These are phyloP conservation scores for Styphnolobium japonicum DNA, from an alignment of 306 rosid species.

Conservation along the genomic window DNA sequence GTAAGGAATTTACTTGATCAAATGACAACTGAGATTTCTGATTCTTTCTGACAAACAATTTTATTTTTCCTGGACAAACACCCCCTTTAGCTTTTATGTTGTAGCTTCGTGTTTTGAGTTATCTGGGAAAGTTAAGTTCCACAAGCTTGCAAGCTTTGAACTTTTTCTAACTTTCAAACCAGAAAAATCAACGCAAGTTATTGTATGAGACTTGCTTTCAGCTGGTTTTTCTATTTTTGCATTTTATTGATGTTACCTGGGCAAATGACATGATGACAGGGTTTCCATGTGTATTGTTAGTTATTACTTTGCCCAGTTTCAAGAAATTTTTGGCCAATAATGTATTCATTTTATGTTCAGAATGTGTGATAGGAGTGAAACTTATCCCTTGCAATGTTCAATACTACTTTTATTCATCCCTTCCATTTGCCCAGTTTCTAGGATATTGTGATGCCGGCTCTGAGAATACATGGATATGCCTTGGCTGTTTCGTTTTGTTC, in stretches of 20 bases:
- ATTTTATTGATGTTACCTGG: neutral
- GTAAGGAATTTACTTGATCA: neutral
- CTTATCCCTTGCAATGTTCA: neutral
- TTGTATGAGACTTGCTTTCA: slow-evolving; percentile 17
- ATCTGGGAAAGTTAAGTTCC: slow-evolving; percentile 8
- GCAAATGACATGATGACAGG: slow-evolving; percentile 1
- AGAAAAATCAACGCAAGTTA: neutral
- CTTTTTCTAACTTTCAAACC: neutral
- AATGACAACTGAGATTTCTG: neutral
- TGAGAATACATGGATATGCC: slow-evolving; percentile 41
- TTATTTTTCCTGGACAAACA: too few species aligned
- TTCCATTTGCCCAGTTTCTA: slow-evolving; percentile 10
- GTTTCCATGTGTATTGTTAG: neutral
- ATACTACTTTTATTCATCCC: neutral
- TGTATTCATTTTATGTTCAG: neutral
- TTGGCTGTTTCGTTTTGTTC: slow-evolving; percentile 41
- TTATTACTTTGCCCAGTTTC: neutral
- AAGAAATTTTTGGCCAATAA: neutral
- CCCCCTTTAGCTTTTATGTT: neutral
- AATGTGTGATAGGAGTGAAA: neutral
- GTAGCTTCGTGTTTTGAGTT: slow-evolving; percentile 5
- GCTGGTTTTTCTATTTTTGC: neutral
- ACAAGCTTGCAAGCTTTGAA: neutral
- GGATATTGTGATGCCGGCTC: slow-evolving; percentile 47
- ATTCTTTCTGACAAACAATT: neutral